Evolutionary conservation across 306 rosid genomes (phyloP), one percentile per base, ranked within the genome.

Genomic region (Medicago ruthenica): DNA sequence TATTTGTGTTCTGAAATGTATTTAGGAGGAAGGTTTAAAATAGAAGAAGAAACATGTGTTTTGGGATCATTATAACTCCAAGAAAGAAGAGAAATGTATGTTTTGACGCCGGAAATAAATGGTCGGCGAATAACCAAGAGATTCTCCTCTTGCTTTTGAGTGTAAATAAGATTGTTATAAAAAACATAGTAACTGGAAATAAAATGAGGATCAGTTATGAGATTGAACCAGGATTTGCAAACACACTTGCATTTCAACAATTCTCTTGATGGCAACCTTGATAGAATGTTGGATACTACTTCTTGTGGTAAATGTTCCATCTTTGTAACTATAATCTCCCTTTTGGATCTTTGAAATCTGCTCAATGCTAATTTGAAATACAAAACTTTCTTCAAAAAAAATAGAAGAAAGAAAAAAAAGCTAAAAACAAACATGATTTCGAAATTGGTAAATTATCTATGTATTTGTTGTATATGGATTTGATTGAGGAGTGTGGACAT

Each of bases 41-140:
- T 4, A n/a, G 13, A 3, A 36, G 76, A 60, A 4, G 64, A 78
- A 50, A 78, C 64, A 0, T n/a, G 34, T 0, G 2, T 54, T 47
- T 70, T 2, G 37, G 64, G 20, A 1, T 78, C 70, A 1, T 51
- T 62, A 3, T 3, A 2, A n/a, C 36, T 42, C 39, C 27, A 71
- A 16, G 83, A 79, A 27, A 79, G 78, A 2, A 79, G 6, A 9
- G 83, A 79, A 18, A 79, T 64, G 10, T 13, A 64, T 1, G 78
- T 79, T 55, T 65, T 72, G 17, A 72, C 61, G 42, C 60, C 57
- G 1, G 74, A 65, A 4, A 31, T 14, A 9, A 65, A 65, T 24
- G 82, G 76, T 34, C 71, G 58, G 0, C 44, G 17, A 48, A 78
- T 70, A 24, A 48, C 82, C 54, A 78, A 78, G 44, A 78, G 82